Evolutionary conservation across 2,329 filamentous ascomycete species (phyloP), one percentile per base, ranked within the genome.

Genomic region (Mollisia scopiformis): DNA sequence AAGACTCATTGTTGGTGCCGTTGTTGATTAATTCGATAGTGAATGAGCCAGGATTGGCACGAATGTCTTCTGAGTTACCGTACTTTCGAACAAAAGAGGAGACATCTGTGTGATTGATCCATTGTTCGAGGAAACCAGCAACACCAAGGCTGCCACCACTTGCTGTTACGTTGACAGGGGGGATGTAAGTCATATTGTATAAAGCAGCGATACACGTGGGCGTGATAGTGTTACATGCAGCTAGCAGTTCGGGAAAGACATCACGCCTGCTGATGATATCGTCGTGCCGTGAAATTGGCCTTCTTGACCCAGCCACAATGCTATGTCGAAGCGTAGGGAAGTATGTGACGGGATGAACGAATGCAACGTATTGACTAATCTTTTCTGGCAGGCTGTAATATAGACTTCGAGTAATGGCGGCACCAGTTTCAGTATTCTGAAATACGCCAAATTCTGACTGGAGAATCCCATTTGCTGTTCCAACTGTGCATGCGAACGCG

Each of bases 131-230:
- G 63, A 80, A 82, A 2, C 78, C 79, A 31, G 69, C 68, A 16
- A 91, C 86, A n/a, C 88, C 88, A 55, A 88, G 84, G 61, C 81
- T 84, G 61, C 88, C 88, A 0, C 76, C 89, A 35, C 81, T 84
- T 67, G 79, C 83, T 7, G 88, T 70, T 11, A 67, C 41, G 57
- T 71, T 68, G 21, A 57, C 71, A 53, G 66, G 66, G 66, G 55
- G 70, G 59, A 55, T 63, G 37, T 71, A 75, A 61, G 57, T 65
- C 57, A 72, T 65, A 43, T 71, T 72, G 55, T 75, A 74, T 25
- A 75, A 57, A 14, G 54, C 61, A 3, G 66, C 58, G 0, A 75
- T 63, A 39, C 72, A 76, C 1, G 57, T 59, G 11, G 72, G 69
- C 6, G 70, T 73, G 35, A 74, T 70, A 13, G 25, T 37, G 14